Percentiles rank a stretch among this genome's conserved stretches.
phyloP scores from a whole-genome alignment of 352 stramenopile species.

The Pythium vanterpoolii region DNA sequence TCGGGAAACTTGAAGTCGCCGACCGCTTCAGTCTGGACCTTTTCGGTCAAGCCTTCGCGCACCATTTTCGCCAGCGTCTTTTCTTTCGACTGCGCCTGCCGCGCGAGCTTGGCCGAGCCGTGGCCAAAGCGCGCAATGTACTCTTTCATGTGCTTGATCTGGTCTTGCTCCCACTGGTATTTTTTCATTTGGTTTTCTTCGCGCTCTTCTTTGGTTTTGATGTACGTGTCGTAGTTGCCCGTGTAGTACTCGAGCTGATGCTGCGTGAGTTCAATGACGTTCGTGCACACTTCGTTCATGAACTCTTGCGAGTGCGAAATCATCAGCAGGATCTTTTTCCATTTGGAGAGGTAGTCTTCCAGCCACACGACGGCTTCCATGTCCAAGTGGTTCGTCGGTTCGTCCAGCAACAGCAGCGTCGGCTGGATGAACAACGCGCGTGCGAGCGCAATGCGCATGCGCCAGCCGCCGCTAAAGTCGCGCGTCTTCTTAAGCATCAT shows the following conservation, averaged over 20 bases:
- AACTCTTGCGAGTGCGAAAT: constrained; percentile 99
- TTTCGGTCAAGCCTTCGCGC: constrained; percentile 92
- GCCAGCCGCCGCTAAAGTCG: constrained; percentile 95
- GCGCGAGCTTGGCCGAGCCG: constrained; percentile 96
- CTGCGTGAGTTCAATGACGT: constrained; percentile 96
- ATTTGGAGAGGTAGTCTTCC: constrained; percentile 96
- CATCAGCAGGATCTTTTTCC: constrained; percentile 97
- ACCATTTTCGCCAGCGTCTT: constrained; percentile 99
- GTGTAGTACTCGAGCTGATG: constrained; percentile 97
- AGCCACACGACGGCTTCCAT: constrained; percentile 99
- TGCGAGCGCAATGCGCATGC: constrained; percentile 95
- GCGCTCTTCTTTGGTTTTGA: constrained; percentile 95
- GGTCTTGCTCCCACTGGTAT: constrained; percentile 96
- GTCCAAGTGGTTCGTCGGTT: constrained; percentile 96
- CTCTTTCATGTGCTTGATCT: constrained; percentile 99
- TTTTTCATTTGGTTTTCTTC: constrained; percentile 99
- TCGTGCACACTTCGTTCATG: constrained; percentile 98
- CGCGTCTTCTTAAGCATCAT: constrained; percentile 94
- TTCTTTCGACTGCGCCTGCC: constrained; percentile 97
- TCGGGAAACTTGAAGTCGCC: constrained; percentile 97
- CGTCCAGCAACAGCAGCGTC: constrained; percentile 92
- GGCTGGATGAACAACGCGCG: constrained; percentile 97
- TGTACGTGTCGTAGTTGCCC: constrained; percentile 98
- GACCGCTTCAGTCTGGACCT: constrained; percentile 84
- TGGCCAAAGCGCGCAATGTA: constrained; percentile 99